Percentiles rank a stretch among this genome's conserved stretches.
phyloP scores from a whole-genome alignment of 2,329 filamentous ascomycete species.

The Scedosporium apiospermum region DNA sequence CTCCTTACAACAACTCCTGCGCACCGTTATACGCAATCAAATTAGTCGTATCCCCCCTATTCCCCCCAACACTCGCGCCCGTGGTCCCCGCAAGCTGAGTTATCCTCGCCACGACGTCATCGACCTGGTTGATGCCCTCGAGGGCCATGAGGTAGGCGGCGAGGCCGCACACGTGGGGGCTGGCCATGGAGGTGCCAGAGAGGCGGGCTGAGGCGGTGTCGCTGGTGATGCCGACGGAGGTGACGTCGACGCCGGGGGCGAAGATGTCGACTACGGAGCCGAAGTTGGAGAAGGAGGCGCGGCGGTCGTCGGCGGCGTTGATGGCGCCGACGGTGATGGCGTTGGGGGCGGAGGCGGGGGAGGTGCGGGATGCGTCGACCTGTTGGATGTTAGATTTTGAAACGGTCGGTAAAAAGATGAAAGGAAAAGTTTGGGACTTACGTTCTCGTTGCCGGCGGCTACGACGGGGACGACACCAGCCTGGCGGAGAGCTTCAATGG shows the following conservation, averaged over 20 bases:
- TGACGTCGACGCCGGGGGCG: slow-evolving; percentile 44
- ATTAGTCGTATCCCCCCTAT: slow-evolving; percentile 34
- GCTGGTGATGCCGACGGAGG: slow-evolving; percentile 41
- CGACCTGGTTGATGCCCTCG: slow-evolving; percentile 36
- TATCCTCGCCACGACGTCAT: slow-evolving; percentile 36
- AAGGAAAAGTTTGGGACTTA: slow-evolving; percentile 12
- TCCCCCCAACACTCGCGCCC: slow-evolving; percentile 32
- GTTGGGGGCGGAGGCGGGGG: slow-evolving; percentile 43
- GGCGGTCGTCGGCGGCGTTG: slow-evolving; percentile 36
- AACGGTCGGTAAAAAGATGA: background rate
- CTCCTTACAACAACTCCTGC: slow-evolving; percentile 2
- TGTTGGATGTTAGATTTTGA: slow-evolving; percentile 9
- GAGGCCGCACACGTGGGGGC: slow-evolving; percentile 58
- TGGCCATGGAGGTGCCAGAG: slow-evolving; percentile 54
- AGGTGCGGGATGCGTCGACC: slow-evolving; percentile 38
- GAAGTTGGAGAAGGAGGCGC: slow-evolving; percentile 50
- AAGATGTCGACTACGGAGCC: slow-evolving; percentile 43
- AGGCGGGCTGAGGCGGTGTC: slow-evolving; percentile 34
- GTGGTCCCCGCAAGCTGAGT: slow-evolving; percentile 40
- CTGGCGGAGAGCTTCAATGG: slow-evolving; percentile 37
- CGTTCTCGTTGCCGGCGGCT: slow-evolving; percentile 50
- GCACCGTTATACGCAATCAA: slow-evolving; percentile 49
- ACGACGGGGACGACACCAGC: slow-evolving; percentile 48
- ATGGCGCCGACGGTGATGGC: slow-evolving; percentile 54
- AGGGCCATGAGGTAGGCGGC: slow-evolving; percentile 57